These are phyloP conservation scores for Penicillium angulare DNA, from an alignment of 495 filamentous ascomycete genomes.

Conservation along the genomic window DNA sequence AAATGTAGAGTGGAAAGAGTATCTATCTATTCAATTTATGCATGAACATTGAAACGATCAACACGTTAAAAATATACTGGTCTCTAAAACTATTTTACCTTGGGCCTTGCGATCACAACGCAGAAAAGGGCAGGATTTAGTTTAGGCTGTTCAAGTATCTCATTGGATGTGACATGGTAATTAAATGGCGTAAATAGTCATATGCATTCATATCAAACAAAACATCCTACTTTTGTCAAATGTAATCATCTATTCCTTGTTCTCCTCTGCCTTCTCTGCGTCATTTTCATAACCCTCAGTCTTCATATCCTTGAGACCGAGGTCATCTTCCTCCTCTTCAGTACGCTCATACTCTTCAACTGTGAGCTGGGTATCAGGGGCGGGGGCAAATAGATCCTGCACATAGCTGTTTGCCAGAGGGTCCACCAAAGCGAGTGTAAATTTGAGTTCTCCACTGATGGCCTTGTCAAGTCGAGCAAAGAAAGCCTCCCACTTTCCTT, in stretches of 20 bases:
- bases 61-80: too few species aligned
- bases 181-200: too few species aligned
- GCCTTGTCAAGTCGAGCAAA: constrained; percentile 73
- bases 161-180: too few species aligned
- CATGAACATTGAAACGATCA: background rate
- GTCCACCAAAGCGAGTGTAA: constrained; percentile 83
- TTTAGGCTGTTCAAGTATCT: too few species aligned
- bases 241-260: background rate
- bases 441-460: constrained; percentile 77
- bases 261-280: constrained; percentile 29
- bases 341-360: constrained; percentile 85
- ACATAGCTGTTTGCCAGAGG: constrained; percentile 90
- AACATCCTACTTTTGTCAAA: background rate
- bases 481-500: constrained; percentile 74
- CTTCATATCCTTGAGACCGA: constrained; percentile 91
- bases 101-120: too few species aligned
- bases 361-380: constrained; percentile 75
- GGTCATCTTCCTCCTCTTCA: constrained; percentile 84
- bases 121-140: too few species aligned
- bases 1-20: constrained; percentile 8
- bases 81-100: too few species aligned
- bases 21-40: background rate
- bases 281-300: constrained; percentile 78
- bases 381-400: constrained; percentile 73
- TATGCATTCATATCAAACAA: background rate